These are phyloP conservation scores for Lentinula detonsa DNA, from an alignment of 768 basidiomycete species.

Conservation along the genomic window DNA sequence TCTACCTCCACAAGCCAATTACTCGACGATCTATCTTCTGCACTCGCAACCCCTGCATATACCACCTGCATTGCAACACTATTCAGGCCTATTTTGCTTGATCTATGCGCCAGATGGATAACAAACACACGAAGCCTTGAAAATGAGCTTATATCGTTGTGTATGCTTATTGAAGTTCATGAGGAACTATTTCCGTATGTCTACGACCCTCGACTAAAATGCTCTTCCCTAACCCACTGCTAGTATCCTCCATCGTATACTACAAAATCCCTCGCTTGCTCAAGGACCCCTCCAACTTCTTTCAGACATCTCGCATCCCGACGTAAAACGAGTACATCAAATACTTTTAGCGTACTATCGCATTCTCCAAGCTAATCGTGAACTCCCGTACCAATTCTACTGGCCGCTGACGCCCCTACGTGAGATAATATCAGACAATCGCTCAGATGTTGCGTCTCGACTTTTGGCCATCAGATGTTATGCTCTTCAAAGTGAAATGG, in stretches of 20 bases:
- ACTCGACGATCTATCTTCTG: conserved; percentile 49
- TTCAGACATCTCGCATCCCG: conserved; percentile 23
- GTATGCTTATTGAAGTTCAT: conserved; percentile 58
- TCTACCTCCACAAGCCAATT: conserved; percentile 35
- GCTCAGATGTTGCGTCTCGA: conserved; percentile 54
- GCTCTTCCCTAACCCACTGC: conserved; percentile 9
- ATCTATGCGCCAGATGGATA: conserved; percentile 81
- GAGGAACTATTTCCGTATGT: conserved; percentile 71
- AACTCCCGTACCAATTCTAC: conserved; percentile 50
- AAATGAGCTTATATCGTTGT: conserved; percentile 53
- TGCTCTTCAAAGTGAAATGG: conserved; percentile 69
- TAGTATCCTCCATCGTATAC: conserved; percentile 53
- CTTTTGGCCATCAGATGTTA: conserved; percentile 76
- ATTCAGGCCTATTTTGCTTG: conserved; percentile 74
- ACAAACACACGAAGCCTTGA: conserved; percentile 41
- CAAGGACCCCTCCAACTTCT: conserved; percentile 53
- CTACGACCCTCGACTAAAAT: conserved; percentile 1
- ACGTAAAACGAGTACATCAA: conserved; percentile 51
- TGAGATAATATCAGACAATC: conserved; percentile 33
- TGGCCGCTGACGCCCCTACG: conserved; percentile 62
- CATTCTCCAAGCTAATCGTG: conserved; percentile 66
- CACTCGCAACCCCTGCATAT: conserved; percentile 56
- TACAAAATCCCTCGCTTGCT: conserved; percentile 34
- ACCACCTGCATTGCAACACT: conserved; percentile 55
- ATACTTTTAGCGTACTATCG: conserved; percentile 79